Evolutionary conservation across 179 eudicot genomes (phyloP).

Genomic region (Actinidia arguta): DNA sequence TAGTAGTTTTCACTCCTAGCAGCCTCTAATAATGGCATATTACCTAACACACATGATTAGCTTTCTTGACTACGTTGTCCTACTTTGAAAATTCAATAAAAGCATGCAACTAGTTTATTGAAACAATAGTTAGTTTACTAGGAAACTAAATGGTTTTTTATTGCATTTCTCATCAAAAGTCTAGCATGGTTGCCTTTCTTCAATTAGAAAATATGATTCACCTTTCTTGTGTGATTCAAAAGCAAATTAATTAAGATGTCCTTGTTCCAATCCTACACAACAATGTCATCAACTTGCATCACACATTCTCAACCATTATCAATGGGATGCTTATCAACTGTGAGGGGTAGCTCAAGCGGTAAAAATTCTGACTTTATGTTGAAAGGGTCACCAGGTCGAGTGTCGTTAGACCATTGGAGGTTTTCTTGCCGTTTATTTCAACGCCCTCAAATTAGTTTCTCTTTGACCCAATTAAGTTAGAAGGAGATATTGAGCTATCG

Average conservation of each 20-base stretch:
- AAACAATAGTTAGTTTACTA: neutral
- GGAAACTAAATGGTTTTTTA: neutral
- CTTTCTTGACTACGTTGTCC: neutral
- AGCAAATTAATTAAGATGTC: neutral
- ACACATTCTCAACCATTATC: neutral
- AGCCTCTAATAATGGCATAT: neutral
- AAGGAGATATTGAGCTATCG: too few relatives aligned
- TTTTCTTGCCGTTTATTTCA: too few relatives aligned
- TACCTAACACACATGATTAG: conserved; percentile 14
- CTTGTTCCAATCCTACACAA: neutral
- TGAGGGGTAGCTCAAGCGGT: too few relatives aligned
- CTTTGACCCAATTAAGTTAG: too few relatives aligned
- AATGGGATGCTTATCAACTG: too few relatives aligned
- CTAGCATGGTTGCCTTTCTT: neutral
- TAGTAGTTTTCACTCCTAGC: neutral
- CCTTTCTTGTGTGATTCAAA: neutral
- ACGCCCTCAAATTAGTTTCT: too few relatives aligned
- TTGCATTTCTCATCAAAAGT: neutral
- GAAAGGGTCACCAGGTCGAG: too few relatives aligned
- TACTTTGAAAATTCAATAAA: neutral
- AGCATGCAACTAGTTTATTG: neutral
- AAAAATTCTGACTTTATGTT: too few relatives aligned
- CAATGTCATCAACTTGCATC: neutral
- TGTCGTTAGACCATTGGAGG: too few relatives aligned
- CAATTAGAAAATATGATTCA: neutral